phyloP scores from a whole-genome alignment of 164 flowering plant genomes.

The Chimonanthus salicifolius region DNA sequence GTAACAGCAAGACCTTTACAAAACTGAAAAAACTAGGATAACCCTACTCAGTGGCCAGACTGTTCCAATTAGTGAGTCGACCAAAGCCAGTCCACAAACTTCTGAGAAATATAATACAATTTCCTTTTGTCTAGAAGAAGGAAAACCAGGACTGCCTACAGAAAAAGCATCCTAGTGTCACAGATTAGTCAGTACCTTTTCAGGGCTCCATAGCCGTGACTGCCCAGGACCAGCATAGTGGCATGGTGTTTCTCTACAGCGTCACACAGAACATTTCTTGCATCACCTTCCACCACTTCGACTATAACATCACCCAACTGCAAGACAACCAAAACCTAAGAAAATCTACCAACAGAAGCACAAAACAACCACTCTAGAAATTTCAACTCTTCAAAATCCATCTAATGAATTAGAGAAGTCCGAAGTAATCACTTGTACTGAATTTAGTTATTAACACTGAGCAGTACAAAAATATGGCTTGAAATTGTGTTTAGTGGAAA shows the following conservation, averaged over 20 bases:
- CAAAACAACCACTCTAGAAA: background rate
- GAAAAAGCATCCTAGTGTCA: background rate
- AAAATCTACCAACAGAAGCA: background rate
- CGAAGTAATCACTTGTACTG: too few relatives aligned
- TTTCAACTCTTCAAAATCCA: background rate
- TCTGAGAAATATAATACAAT: too few relatives aligned
- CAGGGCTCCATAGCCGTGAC: conserved; percentile 65
- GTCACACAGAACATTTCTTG: conserved; percentile 51
- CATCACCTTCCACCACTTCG: conserved; percentile 51
- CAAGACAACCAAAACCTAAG: conserved; percentile 3
- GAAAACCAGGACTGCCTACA: too few relatives aligned
- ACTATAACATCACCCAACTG: conserved; percentile 31
- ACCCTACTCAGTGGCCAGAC: too few relatives aligned
- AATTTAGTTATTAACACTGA: too few relatives aligned
- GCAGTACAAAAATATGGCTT: too few relatives aligned
- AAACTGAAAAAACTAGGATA: too few relatives aligned
- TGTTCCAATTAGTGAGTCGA: too few relatives aligned
- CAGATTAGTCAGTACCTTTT: conserved; percentile 41
- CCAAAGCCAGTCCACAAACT: too few relatives aligned
- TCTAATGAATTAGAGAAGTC: background rate
- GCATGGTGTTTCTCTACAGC: conserved; percentile 54
- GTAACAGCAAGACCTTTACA: too few relatives aligned
- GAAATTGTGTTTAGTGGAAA: too few relatives aligned
- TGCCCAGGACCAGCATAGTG: conserved; percentile 51
- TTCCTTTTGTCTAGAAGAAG: too few relatives aligned